phyloP scores from a whole-genome alignment of 2,329 filamentous ascomycete species.

The Calonectria fujianensis region DNA sequence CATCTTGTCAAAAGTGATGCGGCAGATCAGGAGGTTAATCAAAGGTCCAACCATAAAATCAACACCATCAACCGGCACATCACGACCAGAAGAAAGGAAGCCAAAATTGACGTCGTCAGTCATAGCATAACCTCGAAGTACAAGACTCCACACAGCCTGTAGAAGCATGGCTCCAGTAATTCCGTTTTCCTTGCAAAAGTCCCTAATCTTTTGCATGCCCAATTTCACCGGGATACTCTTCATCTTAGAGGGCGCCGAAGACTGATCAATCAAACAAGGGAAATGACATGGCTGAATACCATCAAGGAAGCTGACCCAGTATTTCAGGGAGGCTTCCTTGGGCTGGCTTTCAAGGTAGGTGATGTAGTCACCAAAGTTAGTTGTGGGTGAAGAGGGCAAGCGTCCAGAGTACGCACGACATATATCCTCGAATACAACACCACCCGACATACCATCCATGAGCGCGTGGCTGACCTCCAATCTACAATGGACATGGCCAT shows the following conservation, averaged over 20 bases:
- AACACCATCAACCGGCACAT: conserved; percentile 45
- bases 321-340: conserved; percentile 29
- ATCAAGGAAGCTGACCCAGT: conserved; percentile 30
- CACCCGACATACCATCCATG: conserved; percentile 51
- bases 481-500: conserved; percentile 33
- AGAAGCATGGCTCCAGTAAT: conserved; percentile 27
- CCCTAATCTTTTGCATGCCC: conserved; percentile 19
- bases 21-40: conserved; percentile 48
- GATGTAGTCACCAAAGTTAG: conserved; percentile 34
- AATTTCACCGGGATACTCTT: conserved; percentile 30
- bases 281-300: conserved; percentile 32
- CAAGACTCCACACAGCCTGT: conserved; percentile 32
- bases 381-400: conserved; percentile 1
- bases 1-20: conserved; percentile 32
- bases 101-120: conserved; percentile 33
- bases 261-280: conserved; percentile 27
- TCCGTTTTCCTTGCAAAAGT: conserved; percentile 32
- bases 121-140: conserved; percentile 27
- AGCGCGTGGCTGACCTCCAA: conserved; percentile 51
- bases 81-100: conserved; percentile 31
- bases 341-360: conserved; percentile 34
- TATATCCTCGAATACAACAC: conserved; percentile 27
- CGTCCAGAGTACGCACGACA: conserved; percentile 31
- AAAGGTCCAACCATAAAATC: conserved; percentile 51
- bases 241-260: conserved; percentile 22